Base-by-base conservation (phyloP, 176 grass and related monocot genomes). In the Olyra latifolia region DNA sequence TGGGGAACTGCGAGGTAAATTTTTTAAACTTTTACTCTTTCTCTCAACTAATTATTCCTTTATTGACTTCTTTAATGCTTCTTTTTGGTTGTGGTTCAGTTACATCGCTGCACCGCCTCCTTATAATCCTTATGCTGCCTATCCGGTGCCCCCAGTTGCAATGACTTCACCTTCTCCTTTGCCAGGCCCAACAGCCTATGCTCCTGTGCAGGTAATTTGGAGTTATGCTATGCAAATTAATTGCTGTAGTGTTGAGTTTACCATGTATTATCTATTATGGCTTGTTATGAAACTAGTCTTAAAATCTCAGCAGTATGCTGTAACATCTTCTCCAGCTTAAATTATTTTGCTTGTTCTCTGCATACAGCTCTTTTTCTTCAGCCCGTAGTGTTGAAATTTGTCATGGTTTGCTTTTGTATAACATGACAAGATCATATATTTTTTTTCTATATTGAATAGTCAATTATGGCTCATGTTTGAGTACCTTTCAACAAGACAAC, bases 111-210 rank as follows among this genome's bases (percentile, higher is more conserved):
- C 90, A 67, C 86, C 90, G 4, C 80, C 93, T 58, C 90, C 96
- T 46, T 99, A 98, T 76, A 93, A 93, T 69, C 93, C 88, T 27
- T 99, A 99, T 77, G 96, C 89, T 43, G 82, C 71, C 17, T 95
- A 95, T 87, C 88, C 82, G 29, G 71, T 95, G 72, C 91, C 92
- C 44, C 75, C 87, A 7, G 88, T 93, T 56, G 74, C 88, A 40
- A 91, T 99, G 62, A 49, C 88, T 71, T 73, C 90, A 65, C 96
- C 96, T 83, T 64, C 90, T 86, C 90, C 93, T 72, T 40, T 93
- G 50, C 73, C 83, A 74, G 85, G 89, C 59, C 81, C 93, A 53
- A 93, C 85, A 65, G 86, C 88, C 63, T 99, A 99, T 91, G 97
- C 93, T 77, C 97, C 93, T 82, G 93, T 99, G 75, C 92, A 96